phyloP scores from a whole-genome alignment of 441 rosid species.

The Jatropha podagrica region DNA sequence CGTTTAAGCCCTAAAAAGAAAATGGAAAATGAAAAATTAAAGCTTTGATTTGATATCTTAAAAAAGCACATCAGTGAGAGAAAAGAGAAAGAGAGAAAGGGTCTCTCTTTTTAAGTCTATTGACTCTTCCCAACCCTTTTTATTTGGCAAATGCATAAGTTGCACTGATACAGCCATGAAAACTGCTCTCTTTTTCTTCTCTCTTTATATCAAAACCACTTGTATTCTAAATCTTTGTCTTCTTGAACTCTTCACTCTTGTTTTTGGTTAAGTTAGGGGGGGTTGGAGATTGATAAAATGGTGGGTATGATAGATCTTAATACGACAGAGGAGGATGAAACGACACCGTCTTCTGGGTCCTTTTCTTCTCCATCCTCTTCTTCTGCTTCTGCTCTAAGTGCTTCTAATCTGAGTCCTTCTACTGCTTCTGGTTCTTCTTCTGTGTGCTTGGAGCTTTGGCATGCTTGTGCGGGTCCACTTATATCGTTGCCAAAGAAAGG shows the following conservation, averaged over 20 bases:
- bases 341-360: conserved; percentile 60
- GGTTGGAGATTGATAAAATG: conserved; percentile 31
- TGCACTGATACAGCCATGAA: conserved; percentile 46
- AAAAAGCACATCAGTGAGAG: conserved; percentile 2
- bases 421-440: conserved; percentile 38
- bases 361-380: conserved; percentile 54
- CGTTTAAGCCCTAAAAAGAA: not conserved
- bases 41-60: conserved; percentile 33
- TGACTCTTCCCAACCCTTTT: conserved; percentile 19
- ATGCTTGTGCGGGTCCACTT: conserved; percentile 97
- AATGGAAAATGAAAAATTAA: not conserved
- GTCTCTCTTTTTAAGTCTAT: conserved; percentile 16
- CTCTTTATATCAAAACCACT: conserved; percentile 13
- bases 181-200: conserved; percentile 16
- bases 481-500: conserved; percentile 86
- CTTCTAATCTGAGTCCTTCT: conserved; percentile 25
- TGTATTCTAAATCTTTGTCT: not conserved
- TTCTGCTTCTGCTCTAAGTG: conserved; percentile 49
- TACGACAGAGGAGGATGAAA: conserved; percentile 80
- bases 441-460: conserved; percentile 94
- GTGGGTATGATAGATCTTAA: conserved; percentile 92
- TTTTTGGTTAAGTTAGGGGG: conserved; percentile 4
- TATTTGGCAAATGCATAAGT: conserved; percentile 32
- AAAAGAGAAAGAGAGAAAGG: conserved; percentile 6
- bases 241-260: conserved; percentile 1